phyloP scores from a whole-genome alignment of 177 flowering plant genomes.

The Vitis hybrid region DNA sequence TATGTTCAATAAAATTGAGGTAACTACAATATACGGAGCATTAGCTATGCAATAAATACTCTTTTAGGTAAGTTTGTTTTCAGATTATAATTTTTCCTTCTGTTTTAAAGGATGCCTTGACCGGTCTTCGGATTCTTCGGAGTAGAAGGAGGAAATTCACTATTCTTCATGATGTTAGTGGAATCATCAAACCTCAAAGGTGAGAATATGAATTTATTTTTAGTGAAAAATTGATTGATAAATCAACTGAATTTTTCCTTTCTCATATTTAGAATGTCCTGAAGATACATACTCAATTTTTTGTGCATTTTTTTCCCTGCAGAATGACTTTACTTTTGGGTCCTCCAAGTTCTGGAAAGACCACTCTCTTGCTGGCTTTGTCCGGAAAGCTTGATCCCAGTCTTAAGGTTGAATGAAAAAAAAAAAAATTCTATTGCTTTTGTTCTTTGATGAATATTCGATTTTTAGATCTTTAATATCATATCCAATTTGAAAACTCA shows the following conservation, averaged over 20 bases:
- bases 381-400: constrained; percentile 40
- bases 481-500: background rate
- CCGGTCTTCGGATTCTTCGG: constrained; percentile 29
- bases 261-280: background rate
- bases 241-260: background rate
- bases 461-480: background rate
- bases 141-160: constrained; percentile 30
- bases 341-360: constrained; percentile 59
- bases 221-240: background rate
- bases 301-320: background rate
- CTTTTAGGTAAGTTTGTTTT: background rate
- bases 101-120: constrained; percentile 26
- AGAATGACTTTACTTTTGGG: constrained; percentile 55
- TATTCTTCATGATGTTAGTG: constrained; percentile 47
- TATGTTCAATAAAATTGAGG: constrained; percentile 26
- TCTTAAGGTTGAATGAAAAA: constrained; percentile 27
- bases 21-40: constrained; percentile 4
- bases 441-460: too few relatives aligned
- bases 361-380: constrained; percentile 45
- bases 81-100: background rate
- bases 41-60: background rate
- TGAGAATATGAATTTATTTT: constrained; percentile 1
- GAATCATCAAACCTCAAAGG: constrained; percentile 61
- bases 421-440: too few relatives aligned
- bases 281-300: background rate